phyloP scores from a whole-genome alignment of 805 yeast species.

The Torulaspora gathmanii region DNA sequence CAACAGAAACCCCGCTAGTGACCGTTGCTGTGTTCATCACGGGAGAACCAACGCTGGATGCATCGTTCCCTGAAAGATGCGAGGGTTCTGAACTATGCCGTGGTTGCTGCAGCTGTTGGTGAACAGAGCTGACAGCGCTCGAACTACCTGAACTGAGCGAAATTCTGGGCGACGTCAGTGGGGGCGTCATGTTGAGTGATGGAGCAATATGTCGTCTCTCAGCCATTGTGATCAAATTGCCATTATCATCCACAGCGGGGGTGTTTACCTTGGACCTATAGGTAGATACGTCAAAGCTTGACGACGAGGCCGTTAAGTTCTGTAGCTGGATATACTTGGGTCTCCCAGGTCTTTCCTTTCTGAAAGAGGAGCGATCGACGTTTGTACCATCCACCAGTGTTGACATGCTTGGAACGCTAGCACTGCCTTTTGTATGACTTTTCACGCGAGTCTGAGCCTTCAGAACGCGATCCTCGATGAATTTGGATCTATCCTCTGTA shows the following conservation, averaged over 20 bases:
- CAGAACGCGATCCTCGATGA: conserved; percentile 37
- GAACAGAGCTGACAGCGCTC: conserved; percentile 11
- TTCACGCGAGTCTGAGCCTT: conserved; percentile 20
- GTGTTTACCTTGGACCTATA: conserved; percentile 30
- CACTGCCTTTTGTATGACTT: conserved; percentile 4
- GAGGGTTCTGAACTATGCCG: conserved; percentile 13
- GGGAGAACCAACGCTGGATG: not conserved
- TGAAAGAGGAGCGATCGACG: conserved; percentile 7
- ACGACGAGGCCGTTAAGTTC: conserved; percentile 13
- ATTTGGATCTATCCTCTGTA: conserved; percentile 48
- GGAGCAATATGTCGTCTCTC: conserved; percentile 21
- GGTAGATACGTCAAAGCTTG: conserved; percentile 9
- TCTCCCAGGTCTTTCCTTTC: conserved; percentile 14
- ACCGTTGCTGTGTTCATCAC: conserved; percentile 11
- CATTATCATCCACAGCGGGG: conserved; percentile 38
- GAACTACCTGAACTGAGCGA: conserved; percentile 10
- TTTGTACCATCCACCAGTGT: conserved; percentile 4
- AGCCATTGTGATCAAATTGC: conserved; percentile 34
- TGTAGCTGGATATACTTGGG: conserved; percentile 31
- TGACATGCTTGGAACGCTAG: conserved; percentile 7
- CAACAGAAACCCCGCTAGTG: conserved; percentile 10
- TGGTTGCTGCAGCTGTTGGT: conserved; percentile 6
- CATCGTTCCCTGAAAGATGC: not conserved
- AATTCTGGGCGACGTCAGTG: conserved; percentile 8
- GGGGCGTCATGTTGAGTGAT: conserved; percentile 8